Base-by-base conservation (phyloP, 345 rosid genomes). In the Corchorus capsularis region DNA sequence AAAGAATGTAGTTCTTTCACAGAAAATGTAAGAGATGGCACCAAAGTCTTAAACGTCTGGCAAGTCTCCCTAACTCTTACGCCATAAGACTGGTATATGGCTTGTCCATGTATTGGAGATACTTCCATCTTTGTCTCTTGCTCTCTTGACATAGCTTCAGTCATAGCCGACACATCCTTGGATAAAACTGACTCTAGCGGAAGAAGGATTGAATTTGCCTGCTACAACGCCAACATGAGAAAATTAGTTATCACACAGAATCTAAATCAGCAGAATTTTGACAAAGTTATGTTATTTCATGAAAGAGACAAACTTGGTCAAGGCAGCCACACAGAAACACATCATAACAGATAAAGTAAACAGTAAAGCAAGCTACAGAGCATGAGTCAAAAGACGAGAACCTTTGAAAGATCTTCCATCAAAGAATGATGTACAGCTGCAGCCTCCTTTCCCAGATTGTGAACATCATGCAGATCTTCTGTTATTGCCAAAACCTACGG, bases 371-470 rank as follows among this genome's bases (percentile, higher is more conserved):
- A 78, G 57, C 35, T 12, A 82, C 13, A 71, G 12, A 63, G 55
- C 37, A 20, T 43, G 73, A 77, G 37, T 54, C 14, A 56, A 69
- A 39, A 75, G 62, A 62, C 22, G 45, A 63, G 82, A 80, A 94
- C 98, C 98, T 94, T 92, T 55, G 90, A 86, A 80, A 94, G 93
- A 75, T 87, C 89, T 71, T 87, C 92, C 90, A 89, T 85, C 69
- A 94, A 94, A 79, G 96, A 87, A 80, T 47, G 81, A 62, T 92
- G 91, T 71, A 87, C 77, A 46, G 89, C 84, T 78, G 87, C 87
- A 87, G 96, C 97, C 80, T 94, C 97, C 89, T 89, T 92, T 77
- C 97, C 98, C 80, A 91, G 78, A 69, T 86, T 87, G 85, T 92
- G 87, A 79, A 94, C 94, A 71, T 91, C 98, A 75, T 89, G 96